Base-by-base conservation (phyloP, 257 asterid species). In the Solanum chmielewskii region DNA sequence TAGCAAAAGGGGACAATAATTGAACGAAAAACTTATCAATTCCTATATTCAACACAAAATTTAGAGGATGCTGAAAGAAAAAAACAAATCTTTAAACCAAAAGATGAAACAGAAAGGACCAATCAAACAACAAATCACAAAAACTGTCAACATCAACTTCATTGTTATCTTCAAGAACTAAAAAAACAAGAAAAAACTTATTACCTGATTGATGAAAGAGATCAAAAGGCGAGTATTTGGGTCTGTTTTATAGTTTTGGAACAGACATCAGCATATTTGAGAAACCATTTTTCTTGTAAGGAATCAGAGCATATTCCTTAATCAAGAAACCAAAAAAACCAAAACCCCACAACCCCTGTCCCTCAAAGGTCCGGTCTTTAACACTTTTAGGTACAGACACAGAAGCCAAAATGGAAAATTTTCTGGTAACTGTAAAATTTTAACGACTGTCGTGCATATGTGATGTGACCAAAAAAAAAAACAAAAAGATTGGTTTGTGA, bases 121-220 rank as follows among this genome's bases (percentile, higher is more conserved):
- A 64, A 64, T 84, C 86, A n/a, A 45, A 69, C 86, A 41, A 41
- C 33, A 64, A 37, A 84, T 64, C 86, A 41, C 52, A 20, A 84
- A 11, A 83, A 59, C 86, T 27, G 62, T 45, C 41, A 78, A 29
- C 13, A 81, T 7, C 20, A 66, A 42, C 31, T 84, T 29, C 60
- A 84, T 14, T 84, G 6, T n/a, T 84, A 25, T 29, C 74, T 15
- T 18, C 27, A 66, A 10, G 39, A 84, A 66, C 37, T 64, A 37
- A 16, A 5, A 29, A 16, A 31, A 12, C 21, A 39, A 69, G 86
- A 52, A 81, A 44, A 44, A 59, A 71, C 13, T 41, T 85, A 88
- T 27, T 85, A 89, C 92, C 93, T 60, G 83, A 86, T 75, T 56
- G 70, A 69, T 60, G 90, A 81, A 82, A 87, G 31, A 70, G 49